phyloP scores from a whole-genome alignment of 2,329 filamentous ascomycete genomes.

The Botrytis fragariae region DNA sequence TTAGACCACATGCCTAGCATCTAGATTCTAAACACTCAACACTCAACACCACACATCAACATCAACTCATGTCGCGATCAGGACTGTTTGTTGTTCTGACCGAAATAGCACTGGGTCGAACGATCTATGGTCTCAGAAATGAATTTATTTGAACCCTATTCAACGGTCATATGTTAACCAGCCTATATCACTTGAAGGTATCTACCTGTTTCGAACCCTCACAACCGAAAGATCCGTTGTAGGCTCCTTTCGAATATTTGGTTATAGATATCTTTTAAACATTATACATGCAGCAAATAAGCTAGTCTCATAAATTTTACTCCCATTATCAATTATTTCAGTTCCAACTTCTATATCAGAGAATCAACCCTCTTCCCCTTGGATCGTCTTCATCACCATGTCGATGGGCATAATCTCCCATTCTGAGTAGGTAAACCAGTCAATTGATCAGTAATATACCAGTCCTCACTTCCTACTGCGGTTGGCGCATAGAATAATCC shows the following conservation, averaged over 20 bases:
- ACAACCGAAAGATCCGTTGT: not conserved
- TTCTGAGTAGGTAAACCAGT: slow-evolving; percentile 4
- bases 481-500: slow-evolving; percentile 26
- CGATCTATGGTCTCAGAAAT: not conserved
- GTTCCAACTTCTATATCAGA: not conserved
- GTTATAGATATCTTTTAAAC: not conserved
- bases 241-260: not conserved
- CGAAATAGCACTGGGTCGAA: not conserved
- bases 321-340: not conserved
- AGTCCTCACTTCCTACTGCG: slow-evolving; percentile 25
- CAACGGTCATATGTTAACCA: not conserved
- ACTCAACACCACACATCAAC: not conserved
- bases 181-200: not conserved
- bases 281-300: not conserved
- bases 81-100: not conserved
- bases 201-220: not conserved
- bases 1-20: not conserved
- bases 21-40: no score
- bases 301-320: not conserved
- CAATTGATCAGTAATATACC: not conserved
- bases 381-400: not conserved
- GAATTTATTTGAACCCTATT: not conserved
- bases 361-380: not conserved
- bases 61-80: not conserved
- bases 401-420: not conserved